Evolutionary conservation across 192 early-diverging fungal species (phyloP), one percentile per base, ranked within the genome.

Genomic region (Entophlyctis luteolus): DNA sequence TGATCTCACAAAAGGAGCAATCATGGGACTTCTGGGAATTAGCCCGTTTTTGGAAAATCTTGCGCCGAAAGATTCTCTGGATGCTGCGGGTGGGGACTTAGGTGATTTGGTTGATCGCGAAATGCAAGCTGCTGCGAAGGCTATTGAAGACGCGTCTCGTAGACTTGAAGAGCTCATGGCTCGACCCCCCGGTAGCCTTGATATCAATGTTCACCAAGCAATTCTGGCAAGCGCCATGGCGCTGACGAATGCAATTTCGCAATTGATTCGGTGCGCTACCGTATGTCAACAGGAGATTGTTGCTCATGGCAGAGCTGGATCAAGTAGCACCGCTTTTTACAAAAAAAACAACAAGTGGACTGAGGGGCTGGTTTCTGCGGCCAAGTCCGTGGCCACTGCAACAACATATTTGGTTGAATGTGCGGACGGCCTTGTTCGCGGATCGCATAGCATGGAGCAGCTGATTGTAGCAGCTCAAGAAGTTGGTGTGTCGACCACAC

Each of bases 271-370:
- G 65, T 90, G 93, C 49, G 95, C 96, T 32, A 95, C 93, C 1
- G 91, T 87, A 35, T 92, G 93, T 25, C 96, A 99, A 79, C 89
- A 95, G 75, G 96, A 99, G 78, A 94, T 96, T 84, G 96, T 96
- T 3, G 86, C 90, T 0, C 91, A 98, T 73, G 93, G 93, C 22
- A 83, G 90, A 42, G 93, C 92, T 2, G 72, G 84, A 0, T 87
- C 85, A 42, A 29, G 25, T 27, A 85, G 90, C 12, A 86, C 87
- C 1, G 93, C 91, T 1, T 98, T 98, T 75, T 99, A 99, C 84
- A 98, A 98, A 77, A 99, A 99, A 83, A 93, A 99, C 83, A 96
- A 99, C 84, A 91, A 94, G 62, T 99, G 96, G 96, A 99, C 95
- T 3, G 96, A 99, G 73, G 96, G 96, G 25, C 83, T 99, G 18